These are phyloP conservation scores for Naganishia randhawae DNA, from an alignment of 768 basidiomycete genomes.

Conservation along the genomic window DNA sequence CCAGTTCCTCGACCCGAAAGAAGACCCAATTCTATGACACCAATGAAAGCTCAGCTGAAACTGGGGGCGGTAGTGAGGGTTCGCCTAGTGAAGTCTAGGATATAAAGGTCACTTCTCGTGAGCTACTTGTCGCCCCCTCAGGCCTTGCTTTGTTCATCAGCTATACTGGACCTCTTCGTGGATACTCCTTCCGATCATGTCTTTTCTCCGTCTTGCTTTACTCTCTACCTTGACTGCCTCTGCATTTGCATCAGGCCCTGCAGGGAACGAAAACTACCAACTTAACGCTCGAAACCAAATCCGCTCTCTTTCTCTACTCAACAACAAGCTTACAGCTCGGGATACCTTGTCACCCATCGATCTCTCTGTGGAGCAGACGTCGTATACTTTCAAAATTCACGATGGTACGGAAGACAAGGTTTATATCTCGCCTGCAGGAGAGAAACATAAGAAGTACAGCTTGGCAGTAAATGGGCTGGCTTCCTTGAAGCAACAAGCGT, in stretches of 20 bases:
- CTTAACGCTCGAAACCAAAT: background rate
- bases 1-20: background rate
- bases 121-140: too few relatives aligned
- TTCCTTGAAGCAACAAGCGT: background rate
- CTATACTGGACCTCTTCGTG: too few relatives aligned
- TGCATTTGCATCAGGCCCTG: conserved; percentile 3
- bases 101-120: background rate
- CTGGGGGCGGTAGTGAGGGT: too few relatives aligned
- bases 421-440: conserved; percentile 33
- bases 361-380: conserved; percentile 24
- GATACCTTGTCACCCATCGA: conserved; percentile 6
- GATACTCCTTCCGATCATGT: background rate
- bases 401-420: conserved; percentile 27
- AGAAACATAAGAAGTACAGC: conserved; percentile 30
- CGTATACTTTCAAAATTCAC: conserved; percentile 30
- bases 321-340: conserved; percentile 7
- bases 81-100: background rate
- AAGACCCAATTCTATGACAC: background rate
- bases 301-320: background rate
- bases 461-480: conserved; percentile 14
- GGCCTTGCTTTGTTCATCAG: too few relatives aligned
- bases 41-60: too few relatives aligned
- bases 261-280: conserved; percentile 25
- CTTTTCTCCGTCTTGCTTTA: conserved; percentile 19
- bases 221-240: conserved; percentile 11